Evolutionary conservation across 495 filamentous ascomycete genomes (phyloP), one percentile per base, ranked within the genome.

Genomic region (Penicillium cataractarum): DNA sequence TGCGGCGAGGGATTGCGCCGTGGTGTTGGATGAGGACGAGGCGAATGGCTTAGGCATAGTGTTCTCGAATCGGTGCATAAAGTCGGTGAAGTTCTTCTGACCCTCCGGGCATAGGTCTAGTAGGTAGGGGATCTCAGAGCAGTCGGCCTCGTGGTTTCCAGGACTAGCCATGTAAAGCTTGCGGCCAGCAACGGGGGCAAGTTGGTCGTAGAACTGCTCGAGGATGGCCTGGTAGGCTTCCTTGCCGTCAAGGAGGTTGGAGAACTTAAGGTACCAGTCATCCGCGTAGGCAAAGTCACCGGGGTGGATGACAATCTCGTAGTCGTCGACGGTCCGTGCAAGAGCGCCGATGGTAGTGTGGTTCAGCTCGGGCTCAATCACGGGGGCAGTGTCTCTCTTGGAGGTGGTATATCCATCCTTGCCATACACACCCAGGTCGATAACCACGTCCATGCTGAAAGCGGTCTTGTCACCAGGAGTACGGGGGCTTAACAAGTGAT

Each of bases 31-130:
- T 1, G 83, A 83, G 0, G 71, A 74, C 0, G 82, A 85, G 0
- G 72, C 50, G 60, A 85, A 84, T 0, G 76, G 72, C 0, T 61
- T 74, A 0, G 84, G 79, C 82, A 86, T 85, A 55, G 76, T 76
- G 0, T 74, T 61, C 19, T 78, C 79, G 66, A 83, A 87, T 12
- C 83, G 82, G 64, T 83, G 83, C 71, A 82, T 74, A 69, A 80
- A 86, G 57, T 84, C 84, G 15, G 84, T 87, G 65, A 87, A 87
- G 67, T 87, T 87, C 66, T 79, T 82, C 69, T 88, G 85, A 9
- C 84, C 85, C 5, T 78, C 71, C 0, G 80, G 76, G 68, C 86
- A 88, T 0, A 86, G 74, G 0, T 70, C 69, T 2, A 71, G 69
- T 0, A 78, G 73, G 53, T 75, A 73, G 1, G 80, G 78, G 15